Evolutionary conservation across 352 stramenopile species (phyloP).

Genomic region (Stramenopiles sp.): DNA sequence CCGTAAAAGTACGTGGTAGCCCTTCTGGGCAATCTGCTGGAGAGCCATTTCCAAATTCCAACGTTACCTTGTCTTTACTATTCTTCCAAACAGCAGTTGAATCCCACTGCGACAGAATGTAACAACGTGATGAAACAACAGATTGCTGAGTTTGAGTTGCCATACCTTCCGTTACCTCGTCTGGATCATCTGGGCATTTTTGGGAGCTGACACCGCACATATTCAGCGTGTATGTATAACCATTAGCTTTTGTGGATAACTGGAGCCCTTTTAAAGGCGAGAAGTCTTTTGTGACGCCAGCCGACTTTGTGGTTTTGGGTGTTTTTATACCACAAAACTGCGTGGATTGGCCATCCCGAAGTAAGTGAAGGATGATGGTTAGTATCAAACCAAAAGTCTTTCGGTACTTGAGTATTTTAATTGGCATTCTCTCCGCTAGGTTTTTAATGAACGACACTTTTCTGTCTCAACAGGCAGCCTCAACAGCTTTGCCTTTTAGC

Average conservation of each 20-base stretch:
- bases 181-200: conserved; percentile 12
- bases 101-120: background rate
- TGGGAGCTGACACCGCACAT: background rate
- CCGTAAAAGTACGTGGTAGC: background rate
- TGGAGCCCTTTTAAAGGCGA: background rate
- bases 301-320: too few species aligned
- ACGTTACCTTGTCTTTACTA: background rate
- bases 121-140: background rate
- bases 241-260: background rate
- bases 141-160: background rate
- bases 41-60: background rate
- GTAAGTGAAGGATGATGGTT: too few species aligned
- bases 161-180: background rate
- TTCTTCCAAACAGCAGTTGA: background rate
- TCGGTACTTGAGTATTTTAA: too few species aligned
- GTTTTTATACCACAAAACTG: too few species aligned
- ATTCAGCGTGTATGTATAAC: background rate
- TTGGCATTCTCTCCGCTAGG: too few species aligned
- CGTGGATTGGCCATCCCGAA: too few species aligned
- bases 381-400: too few species aligned
- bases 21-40: background rate
- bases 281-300: background rate
- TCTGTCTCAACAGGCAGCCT: too few species aligned
- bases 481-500: too few species aligned
- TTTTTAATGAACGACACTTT: too few species aligned